Evolutionary conservation across 805 yeast species (phyloP).

Genomic region (Ogataea pilisensis): DNA sequence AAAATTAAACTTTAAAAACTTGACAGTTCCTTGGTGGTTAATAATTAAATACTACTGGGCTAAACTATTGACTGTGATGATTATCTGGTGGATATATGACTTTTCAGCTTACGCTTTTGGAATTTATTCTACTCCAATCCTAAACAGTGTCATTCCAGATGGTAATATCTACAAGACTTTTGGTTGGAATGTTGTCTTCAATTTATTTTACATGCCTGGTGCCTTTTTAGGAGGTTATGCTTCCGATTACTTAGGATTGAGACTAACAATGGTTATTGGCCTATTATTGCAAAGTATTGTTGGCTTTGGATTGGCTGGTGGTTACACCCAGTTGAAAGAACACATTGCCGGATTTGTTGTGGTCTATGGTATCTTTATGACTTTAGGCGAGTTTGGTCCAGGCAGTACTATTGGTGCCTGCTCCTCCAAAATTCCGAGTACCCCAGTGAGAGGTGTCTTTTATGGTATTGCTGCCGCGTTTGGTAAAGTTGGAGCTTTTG

Average conservation of each 20-base stretch:
- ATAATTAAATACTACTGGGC: slow-evolving; percentile 81
- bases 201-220: slow-evolving; percentile 88
- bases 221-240: slow-evolving; percentile 78
- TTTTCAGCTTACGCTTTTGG: slow-evolving; percentile 86
- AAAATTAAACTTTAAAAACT: slow-evolving; percentile 64
- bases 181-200: slow-evolving; percentile 91
- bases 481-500: slow-evolving; percentile 91
- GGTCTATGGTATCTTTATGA: slow-evolving; percentile 80
- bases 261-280: slow-evolving; percentile 70
- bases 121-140: slow-evolving; percentile 71
- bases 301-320: slow-evolving; percentile 82
- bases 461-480: slow-evolving; percentile 89
- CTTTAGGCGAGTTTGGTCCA: slow-evolving; percentile 91
- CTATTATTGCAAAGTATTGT: slow-evolving; percentile 68
- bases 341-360: slow-evolving; percentile 78
- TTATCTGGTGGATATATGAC: slow-evolving; percentile 91
- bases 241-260: slow-evolving; percentile 90
- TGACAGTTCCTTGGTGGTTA: slow-evolving; percentile 60
- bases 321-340: slow-evolving; percentile 48
- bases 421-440: slow-evolving; percentile 81
- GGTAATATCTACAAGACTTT: slow-evolving; percentile 66
- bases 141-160: slow-evolving; percentile 53
- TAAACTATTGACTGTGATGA: slow-evolving; percentile 62
- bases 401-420: slow-evolving; percentile 89
- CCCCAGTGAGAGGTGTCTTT: slow-evolving; percentile 86